phyloP scores from a whole-genome alignment of 1,139 yeast genomes.

The Blastobotrys apis region DNA sequence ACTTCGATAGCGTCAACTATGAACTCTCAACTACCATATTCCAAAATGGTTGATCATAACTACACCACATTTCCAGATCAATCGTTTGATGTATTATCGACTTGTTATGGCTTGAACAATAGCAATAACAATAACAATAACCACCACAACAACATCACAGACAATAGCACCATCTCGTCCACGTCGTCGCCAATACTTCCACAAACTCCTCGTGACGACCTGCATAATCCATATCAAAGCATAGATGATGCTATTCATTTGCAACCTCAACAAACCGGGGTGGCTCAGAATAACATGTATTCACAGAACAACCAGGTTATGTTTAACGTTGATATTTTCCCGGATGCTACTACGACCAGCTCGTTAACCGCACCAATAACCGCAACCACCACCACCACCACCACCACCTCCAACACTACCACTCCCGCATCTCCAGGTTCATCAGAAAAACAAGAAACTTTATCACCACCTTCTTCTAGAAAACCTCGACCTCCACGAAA shows the following conservation, averaged over 20 bases:
- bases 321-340: neutral
- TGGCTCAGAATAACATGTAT: neutral
- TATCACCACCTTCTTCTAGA: no score
- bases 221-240: neutral
- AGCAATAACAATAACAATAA: neutral
- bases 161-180: conserved; percentile 1
- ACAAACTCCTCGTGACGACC: conserved; percentile 6
- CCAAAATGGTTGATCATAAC: conserved; percentile 1
- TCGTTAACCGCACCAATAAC: no score
- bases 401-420: no score
- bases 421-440: no score
- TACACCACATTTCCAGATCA: neutral
- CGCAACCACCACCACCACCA: no score
- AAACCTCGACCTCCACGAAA: no score
- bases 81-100: no score
- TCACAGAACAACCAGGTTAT: neutral
- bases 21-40: no score
- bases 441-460: no score
- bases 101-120: neutral
- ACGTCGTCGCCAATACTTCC: conserved; percentile 6
- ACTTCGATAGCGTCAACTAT: no score
- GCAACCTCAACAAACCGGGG: neutral
- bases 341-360: no score
- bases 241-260: neutral
- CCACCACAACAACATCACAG: neutral